phyloP scores from a whole-genome alignment of 257 asterid genomes.

The Solanum medicagineum region DNA sequence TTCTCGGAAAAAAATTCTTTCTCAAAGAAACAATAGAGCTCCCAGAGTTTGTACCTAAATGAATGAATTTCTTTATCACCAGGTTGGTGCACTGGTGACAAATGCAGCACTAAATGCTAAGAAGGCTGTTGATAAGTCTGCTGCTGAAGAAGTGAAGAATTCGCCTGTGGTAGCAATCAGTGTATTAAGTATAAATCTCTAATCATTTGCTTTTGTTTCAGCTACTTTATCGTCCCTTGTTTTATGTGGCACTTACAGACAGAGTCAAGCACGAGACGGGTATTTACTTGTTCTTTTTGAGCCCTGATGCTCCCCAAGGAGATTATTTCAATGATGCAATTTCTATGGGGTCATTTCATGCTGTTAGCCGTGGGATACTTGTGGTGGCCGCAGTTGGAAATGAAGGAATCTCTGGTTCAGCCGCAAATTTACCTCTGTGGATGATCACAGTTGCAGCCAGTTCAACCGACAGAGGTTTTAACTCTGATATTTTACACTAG shows the following conservation, averaged over 20 bases:
- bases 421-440: constrained; percentile 90
- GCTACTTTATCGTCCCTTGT: too few species aligned
- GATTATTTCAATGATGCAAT: constrained; percentile 84
- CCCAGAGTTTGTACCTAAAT: background rate
- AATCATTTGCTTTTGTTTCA: too few species aligned
- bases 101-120: constrained; percentile 66
- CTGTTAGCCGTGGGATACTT: constrained; percentile 58
- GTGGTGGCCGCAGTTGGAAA: constrained; percentile 92
- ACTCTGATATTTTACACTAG: constrained; percentile 53
- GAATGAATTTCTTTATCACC: background rate
- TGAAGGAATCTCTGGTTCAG: constrained; percentile 56
- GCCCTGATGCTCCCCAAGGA: constrained; percentile 70
- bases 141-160: constrained; percentile 48
- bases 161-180: constrained; percentile 76
- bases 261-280: too few species aligned
- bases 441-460: constrained; percentile 84
- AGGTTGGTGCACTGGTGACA: constrained; percentile 79
- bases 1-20: background rate
- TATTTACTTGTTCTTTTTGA: constrained; percentile 9
- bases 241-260: too few species aligned
- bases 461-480: constrained; percentile 66
- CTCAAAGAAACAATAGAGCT: background rate
- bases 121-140: constrained; percentile 52
- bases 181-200: background rate
- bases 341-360: constrained; percentile 85